A percentile compares a stretch with the other conserved stretches of the same genome.
Evolutionary conservation across 2,329 filamentous ascomycete genomes (phyloP).

Genomic region (Ophiosphaerella narmari): DNA sequence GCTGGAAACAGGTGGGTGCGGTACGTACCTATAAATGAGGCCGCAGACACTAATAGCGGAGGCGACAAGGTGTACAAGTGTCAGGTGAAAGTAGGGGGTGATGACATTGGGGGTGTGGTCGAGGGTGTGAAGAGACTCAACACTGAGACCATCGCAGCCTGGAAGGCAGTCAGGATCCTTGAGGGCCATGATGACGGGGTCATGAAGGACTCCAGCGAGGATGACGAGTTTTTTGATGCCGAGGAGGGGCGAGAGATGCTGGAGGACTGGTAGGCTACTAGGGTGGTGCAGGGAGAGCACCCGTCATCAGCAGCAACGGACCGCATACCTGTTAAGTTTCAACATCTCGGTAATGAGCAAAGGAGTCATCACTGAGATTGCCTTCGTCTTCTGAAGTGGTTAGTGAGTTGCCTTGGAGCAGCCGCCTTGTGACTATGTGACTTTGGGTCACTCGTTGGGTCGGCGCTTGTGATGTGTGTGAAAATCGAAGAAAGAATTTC

Average conservation of each 20-base stretch:
- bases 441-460: neutral
- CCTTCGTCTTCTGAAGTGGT: neutral
- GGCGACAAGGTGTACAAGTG: slow-evolving; percentile 28
- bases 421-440: neutral
- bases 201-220: slow-evolving; percentile 10
- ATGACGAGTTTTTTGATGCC: slow-evolving; percentile 23
- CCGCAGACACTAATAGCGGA: slow-evolving; percentile 4
- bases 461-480: neutral
- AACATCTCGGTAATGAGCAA: neutral
- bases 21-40: slow-evolving; percentile 52
- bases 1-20: slow-evolving; percentile 58
- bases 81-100: slow-evolving; percentile 41
- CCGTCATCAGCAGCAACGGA: no score
- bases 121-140: slow-evolving; percentile 42
- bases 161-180: slow-evolving; percentile 32
- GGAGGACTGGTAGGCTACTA: slow-evolving; percentile 1
- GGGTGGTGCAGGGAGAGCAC: neutral
- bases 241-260: slow-evolving; percentile 17
- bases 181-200: slow-evolving; percentile 9
- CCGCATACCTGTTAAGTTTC: neutral
- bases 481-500: neutral
- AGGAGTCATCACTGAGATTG: neutral
- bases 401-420: neutral
- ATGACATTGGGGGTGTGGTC: slow-evolving; percentile 38
- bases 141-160: slow-evolving; percentile 48